A percentile compares a stretch with the other conserved stretches of the same genome.
These are phyloP conservation scores for Aspergillus arachidicola DNA, from an alignment of 2,329 filamentous ascomycete genomes.

Conservation along the genomic window DNA sequence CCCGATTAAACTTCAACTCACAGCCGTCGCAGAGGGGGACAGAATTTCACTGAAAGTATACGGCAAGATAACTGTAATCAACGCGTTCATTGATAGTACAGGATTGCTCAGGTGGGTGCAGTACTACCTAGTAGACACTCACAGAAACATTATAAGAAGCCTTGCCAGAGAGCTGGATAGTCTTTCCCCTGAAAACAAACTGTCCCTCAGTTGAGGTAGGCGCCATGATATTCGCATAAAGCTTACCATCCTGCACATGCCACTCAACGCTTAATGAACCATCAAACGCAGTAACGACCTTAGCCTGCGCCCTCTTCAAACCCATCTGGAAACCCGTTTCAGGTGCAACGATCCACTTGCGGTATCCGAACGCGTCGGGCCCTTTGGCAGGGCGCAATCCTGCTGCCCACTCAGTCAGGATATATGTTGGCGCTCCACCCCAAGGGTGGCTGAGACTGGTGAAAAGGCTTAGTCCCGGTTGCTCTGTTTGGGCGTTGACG, in stretches of 20 bases:
- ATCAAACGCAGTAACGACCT: neutral
- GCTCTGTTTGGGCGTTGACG: conserved; percentile 36
- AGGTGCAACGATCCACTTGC: neutral
- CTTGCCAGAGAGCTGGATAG: neutral
- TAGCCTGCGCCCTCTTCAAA: neutral
- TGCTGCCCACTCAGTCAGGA: conserved; percentile 39
- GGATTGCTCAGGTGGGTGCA: no score
- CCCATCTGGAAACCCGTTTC: neutral
- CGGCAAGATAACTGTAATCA: no score
- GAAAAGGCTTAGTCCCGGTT: conserved; percentile 46
- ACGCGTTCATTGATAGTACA: no score
- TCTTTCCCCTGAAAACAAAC: neutral
- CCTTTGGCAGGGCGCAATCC: neutral
- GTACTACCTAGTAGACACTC: neutral
- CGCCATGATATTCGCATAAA: neutral
- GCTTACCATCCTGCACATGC: neutral
- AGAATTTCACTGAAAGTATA: no score
- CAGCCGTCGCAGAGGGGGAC: no score
- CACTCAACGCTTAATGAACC: neutral
- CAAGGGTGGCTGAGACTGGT: conserved; percentile 50
- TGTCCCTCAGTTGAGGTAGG: neutral
- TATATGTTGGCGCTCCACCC: conserved; percentile 50
- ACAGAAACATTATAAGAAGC: neutral
- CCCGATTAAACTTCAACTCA: no score
- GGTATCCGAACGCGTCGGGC: neutral